Evolutionary conservation across 306 rosid species (phyloP).

Genomic region (Sicyos edulis): DNA sequence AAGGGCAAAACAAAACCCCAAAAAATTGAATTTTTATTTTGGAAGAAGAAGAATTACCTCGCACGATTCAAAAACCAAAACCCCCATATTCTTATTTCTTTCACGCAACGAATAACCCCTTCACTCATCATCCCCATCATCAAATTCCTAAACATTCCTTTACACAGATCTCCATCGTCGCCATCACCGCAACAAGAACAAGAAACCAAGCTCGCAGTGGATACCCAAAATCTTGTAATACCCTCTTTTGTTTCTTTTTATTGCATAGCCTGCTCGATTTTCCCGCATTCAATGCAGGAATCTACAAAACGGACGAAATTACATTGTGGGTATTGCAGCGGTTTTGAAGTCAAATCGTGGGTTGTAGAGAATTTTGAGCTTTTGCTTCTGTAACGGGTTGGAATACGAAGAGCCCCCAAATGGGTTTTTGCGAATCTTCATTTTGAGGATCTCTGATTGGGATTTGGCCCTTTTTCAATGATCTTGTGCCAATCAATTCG

Average conservation of each 20-base stretch:
- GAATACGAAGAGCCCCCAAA: conserved; percentile 1
- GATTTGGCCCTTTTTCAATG: background rate
- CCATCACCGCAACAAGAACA: background rate
- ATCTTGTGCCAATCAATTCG: conserved; percentile 20
- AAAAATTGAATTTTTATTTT: background rate
- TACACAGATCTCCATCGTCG: conserved; percentile 13
- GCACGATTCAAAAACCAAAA: conserved; percentile 18
- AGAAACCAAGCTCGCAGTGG: conserved; percentile 15
- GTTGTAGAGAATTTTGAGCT: conserved; percentile 1
- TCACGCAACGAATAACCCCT: conserved; percentile 38
- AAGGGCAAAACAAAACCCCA: background rate
- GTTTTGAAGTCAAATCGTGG: background rate
- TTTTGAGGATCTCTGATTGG: conserved; percentile 21
- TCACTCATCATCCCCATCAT: conserved; percentile 12
- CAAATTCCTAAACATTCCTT: conserved; percentile 26
- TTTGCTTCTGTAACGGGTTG: conserved; percentile 18
- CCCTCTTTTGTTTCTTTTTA: conserved; percentile 24
- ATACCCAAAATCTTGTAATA: conserved; percentile 22
- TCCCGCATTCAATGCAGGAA: conserved; percentile 21
- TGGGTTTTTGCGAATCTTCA: conserved; percentile 30
- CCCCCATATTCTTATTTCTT: conserved; percentile 18
- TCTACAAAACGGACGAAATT: conserved; percentile 20
- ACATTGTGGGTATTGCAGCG: conserved; percentile 22
- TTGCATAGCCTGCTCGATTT: conserved; percentile 20
- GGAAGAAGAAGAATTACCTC: background rate